A percentile compares a stretch with the other conserved stretches of the same genome.
Conservation (phyloP, 116 monocot genomes). For the Posidonia oceanica region DNA sequence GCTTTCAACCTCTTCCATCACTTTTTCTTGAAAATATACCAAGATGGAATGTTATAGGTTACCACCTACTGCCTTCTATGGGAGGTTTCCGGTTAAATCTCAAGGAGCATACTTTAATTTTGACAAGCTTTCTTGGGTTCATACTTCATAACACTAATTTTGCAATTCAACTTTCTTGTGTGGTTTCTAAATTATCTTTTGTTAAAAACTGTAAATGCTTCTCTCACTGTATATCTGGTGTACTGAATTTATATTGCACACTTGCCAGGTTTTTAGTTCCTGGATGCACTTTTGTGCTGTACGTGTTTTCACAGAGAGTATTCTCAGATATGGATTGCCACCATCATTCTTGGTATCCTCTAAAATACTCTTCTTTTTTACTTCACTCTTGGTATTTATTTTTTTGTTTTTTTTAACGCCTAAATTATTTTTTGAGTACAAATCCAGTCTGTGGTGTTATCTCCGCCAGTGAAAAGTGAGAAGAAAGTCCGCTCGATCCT, state of each 20-base stretch:
- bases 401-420: not conserved
- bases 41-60: too few relatives aligned
- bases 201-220: not conserved
- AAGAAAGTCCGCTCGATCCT: constrained; percentile 81
- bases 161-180: too few relatives aligned
- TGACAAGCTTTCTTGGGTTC: too few relatives aligned
- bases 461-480: constrained; percentile 80
- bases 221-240: not conserved
- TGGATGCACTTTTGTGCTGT: constrained; percentile 99
- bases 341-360: constrained; percentile 73
- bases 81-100: too few relatives aligned
- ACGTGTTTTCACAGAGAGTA: constrained; percentile 84
- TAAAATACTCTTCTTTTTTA: constrained; percentile 1
- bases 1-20: too few relatives aligned
- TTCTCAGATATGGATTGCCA: constrained; percentile 94
- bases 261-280: constrained; percentile 74
- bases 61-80: too few relatives aligned
- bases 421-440: not conserved
- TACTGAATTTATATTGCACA: not conserved
- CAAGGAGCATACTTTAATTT: too few relatives aligned
- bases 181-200: not conserved
- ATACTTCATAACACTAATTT: too few relatives aligned
- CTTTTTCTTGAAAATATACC: too few relatives aligned
- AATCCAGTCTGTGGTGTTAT: constrained; percentile 57
- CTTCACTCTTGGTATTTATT: not conserved